Evolutionary conservation across 202 grass and related monocot species (phyloP), one percentile per base, ranked within the genome.

Genomic region (Eragrostis tef): DNA sequence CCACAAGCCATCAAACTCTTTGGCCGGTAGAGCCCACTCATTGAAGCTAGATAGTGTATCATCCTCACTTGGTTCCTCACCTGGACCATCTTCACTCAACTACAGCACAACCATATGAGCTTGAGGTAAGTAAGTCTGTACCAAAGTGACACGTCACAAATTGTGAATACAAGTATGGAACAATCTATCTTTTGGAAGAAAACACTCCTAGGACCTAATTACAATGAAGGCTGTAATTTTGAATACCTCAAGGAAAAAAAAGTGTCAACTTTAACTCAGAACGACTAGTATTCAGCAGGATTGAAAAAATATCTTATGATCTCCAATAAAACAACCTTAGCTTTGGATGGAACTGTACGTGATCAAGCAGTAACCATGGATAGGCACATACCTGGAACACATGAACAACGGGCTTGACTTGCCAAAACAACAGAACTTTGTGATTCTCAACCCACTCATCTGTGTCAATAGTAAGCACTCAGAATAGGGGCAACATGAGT

Each of bases 1-100:
- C 96, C 96, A 99, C 9, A 99, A 78, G 80, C 96, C 96, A 58
- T 99, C 96, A 86, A 92, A 99, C 93, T 99, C 96, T 88, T 83
- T 95, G 65, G 96, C 90, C 25, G 96, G 96, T 61, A 99, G 71
- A 70, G 87, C 65, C 96, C 96, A 99, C 56, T 99, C 96, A 47
- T 93, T 92, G 85, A 99, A 99, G 85, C 85, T 99, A 75, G 96
- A 93, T 64, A 96, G 96, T 47, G 89, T 85, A 79, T 93, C 93
- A 70, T 90, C 96, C 86, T 91, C 96, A 86, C 96, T 87, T 24
- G 85, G 93, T 57, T 99, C 96, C 86, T 96, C 96, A 67, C 96
- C 96, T 8, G 96, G 96, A 78, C 96, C 96, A 80, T 99, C 96
- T 93, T 99, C 93, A 83, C 57, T 91, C 78, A 99, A 88, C 96